Percentiles rank a stretch among this genome's conserved stretches.
Evolutionary conservation across 768 basidiomycete genomes (phyloP).

Genomic region (Trametes maxima): DNA sequence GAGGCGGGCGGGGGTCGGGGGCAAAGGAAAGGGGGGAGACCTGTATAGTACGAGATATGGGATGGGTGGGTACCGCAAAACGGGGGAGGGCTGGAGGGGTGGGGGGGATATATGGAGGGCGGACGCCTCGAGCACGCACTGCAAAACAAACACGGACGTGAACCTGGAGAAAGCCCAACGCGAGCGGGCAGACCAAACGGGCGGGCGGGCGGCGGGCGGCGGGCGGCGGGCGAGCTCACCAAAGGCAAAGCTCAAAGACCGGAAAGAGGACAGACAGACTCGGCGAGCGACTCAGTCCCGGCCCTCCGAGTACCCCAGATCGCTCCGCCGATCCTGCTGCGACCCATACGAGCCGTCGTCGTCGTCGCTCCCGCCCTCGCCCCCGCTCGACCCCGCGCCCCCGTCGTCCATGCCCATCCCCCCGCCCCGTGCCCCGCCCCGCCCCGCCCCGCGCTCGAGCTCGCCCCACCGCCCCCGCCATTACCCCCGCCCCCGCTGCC

Average conservation of each 20-base stretch:
- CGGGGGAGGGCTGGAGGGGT: too few relatives aligned
- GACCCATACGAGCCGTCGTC: slow-evolving; percentile 33
- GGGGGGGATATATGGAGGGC: too few relatives aligned
- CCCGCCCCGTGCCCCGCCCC: slow-evolving; percentile 2
- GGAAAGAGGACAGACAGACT: too few relatives aligned
- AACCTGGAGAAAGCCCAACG: too few relatives aligned
- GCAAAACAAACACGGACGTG: too few relatives aligned
- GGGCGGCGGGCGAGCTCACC: not conserved
- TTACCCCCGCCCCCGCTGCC: not conserved
- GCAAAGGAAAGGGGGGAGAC: too few relatives aligned
- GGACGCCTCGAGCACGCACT: too few relatives aligned
- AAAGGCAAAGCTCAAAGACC: too few relatives aligned
- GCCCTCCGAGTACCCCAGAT: slow-evolving; percentile 23
- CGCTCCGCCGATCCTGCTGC: slow-evolving; percentile 30
- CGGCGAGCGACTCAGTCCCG: slow-evolving; percentile 19
- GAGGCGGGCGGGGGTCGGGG: too few relatives aligned
- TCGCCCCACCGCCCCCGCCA: not conserved
- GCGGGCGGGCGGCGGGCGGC: not conserved
- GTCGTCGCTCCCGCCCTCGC: slow-evolving; percentile 35
- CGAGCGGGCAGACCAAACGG: not conserved
- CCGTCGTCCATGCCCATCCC: slow-evolving; percentile 15
- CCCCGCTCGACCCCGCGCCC: slow-evolving; percentile 25
- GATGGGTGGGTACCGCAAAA: too few relatives aligned
- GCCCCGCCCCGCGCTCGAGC: not conserved
- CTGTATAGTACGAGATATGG: too few relatives aligned